Percentiles rank a stretch among this genome's conserved stretches.
Conservation (phyloP, 495 filamentous ascomycete species). For the Neurospora tetrasperma region DNA sequence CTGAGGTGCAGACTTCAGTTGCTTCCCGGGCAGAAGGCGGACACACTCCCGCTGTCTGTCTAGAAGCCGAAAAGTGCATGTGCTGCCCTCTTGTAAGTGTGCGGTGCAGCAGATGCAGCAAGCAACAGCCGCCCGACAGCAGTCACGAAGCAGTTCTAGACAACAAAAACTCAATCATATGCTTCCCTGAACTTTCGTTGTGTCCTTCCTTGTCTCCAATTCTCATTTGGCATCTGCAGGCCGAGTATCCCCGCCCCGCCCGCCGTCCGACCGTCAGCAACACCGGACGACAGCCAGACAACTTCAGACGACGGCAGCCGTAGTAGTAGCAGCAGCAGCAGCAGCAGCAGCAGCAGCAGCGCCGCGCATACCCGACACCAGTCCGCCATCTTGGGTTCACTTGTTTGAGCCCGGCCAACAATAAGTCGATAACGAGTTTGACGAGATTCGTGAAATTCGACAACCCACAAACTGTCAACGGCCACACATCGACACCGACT, state of each 20-base stretch:
- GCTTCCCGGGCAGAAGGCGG: background rate
- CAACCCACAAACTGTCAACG: background rate
- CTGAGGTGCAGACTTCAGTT: background rate
- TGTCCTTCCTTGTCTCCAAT: background rate
- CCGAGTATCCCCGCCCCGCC: background rate
- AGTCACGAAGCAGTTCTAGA: background rate
- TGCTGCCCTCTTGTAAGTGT: background rate
- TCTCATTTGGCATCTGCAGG: background rate
- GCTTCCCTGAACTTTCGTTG: background rate
- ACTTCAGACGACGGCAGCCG: conserved; percentile 16
- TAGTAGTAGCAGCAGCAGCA: background rate
- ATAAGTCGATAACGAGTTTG: background rate
- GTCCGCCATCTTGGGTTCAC: background rate
- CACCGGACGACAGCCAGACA: background rate
- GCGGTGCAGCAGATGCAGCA: background rate
- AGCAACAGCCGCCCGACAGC: background rate
- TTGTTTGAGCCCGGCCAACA: background rate
- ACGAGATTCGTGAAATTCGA: background rate
- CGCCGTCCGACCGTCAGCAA: background rate
- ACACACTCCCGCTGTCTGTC: background rate
- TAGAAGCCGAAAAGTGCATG: background rate
- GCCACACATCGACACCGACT: background rate
- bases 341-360: background rate
- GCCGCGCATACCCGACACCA: background rate
- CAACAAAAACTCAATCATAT: too few relatives aligned